Percentiles rank a stretch among this genome's conserved stretches.
Evolutionary conservation across 176 grass and related monocot species (phyloP).

Genomic region (Avena eriantha): DNA sequence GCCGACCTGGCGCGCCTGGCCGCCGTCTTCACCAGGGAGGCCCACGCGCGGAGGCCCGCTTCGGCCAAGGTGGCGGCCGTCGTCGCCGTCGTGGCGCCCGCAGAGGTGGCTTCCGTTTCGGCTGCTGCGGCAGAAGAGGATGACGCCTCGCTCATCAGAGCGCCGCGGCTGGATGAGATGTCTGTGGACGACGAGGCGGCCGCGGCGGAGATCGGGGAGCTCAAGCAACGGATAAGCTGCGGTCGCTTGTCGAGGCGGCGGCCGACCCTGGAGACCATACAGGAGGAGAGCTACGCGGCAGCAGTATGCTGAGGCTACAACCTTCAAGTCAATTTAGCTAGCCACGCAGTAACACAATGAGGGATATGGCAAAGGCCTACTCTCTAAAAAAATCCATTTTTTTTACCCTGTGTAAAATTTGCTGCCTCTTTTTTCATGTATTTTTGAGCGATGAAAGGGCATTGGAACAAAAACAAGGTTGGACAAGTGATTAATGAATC

Average conservation of each 20-base stretch:
- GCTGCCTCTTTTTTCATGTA: conserved; percentile 50
- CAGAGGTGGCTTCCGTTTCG: conserved; percentile 2
- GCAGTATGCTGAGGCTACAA: conserved; percentile 29
- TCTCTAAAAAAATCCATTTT: not conserved
- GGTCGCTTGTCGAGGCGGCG: conserved; percentile 61
- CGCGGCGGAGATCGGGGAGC: conserved; percentile 67
- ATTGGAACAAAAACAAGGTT: not conserved
- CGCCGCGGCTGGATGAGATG: conserved; percentile 60
- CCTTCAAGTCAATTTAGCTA: not conserved
- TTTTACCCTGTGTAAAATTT: conserved; percentile 34
- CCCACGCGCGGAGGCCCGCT: conserved; percentile 30
- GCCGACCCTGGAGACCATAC: conserved; percentile 81
- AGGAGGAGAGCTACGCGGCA: conserved; percentile 64
- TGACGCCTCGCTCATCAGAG: not conserved
- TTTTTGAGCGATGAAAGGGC: conserved; percentile 48
- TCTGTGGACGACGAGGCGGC: conserved; percentile 46
- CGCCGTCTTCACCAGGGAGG: conserved; percentile 54
- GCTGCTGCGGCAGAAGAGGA: not conserved
- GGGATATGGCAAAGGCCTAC: conserved; percentile 40
- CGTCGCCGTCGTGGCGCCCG: conserved; percentile 32
- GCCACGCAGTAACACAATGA: not conserved
- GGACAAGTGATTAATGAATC: conserved; percentile 10
- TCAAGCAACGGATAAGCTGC: conserved; percentile 71
- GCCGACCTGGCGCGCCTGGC: conserved; percentile 62
- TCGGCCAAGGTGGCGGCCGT: conserved; percentile 60